These are phyloP conservation scores for Kluyveromyces dobzhanskii DNA, from an alignment of 805 yeast species.

Conservation along the genomic window DNA sequence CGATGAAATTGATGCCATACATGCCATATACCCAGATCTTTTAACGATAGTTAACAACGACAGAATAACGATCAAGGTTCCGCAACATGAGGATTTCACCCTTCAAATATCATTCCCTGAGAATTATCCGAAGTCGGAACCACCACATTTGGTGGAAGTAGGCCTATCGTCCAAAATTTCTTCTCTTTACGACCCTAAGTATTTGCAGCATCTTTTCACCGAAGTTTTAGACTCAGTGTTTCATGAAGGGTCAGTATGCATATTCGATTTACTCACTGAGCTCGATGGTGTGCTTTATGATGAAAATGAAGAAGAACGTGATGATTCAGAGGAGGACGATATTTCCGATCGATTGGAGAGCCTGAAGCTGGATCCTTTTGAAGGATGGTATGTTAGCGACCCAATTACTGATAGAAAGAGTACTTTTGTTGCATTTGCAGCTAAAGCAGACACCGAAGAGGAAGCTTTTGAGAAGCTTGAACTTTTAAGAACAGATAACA, in stretches of 20 bases:
- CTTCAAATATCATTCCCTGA: slow-evolving; percentile 68
- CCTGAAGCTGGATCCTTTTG: slow-evolving; percentile 37
- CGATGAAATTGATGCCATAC: slow-evolving; percentile 76
- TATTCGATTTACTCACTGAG: slow-evolving; percentile 71
- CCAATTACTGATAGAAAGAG: slow-evolving; percentile 79
- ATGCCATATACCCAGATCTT: slow-evolving; percentile 77
- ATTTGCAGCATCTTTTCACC: slow-evolving; percentile 39
- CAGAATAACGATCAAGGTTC: slow-evolving; percentile 41
- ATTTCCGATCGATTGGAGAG: background rate
- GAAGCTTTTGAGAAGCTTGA: slow-evolving; percentile 53
- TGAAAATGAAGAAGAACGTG: slow-evolving; percentile 13
- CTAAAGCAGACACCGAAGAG: slow-evolving; percentile 51
- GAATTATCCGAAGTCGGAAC: slow-evolving; percentile 52
- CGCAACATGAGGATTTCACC: slow-evolving; percentile 52
- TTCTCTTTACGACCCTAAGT: slow-evolving; percentile 35
- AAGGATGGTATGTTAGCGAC: slow-evolving; percentile 70
- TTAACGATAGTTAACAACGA: slow-evolving; percentile 31
- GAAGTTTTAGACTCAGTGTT: slow-evolving; percentile 48
- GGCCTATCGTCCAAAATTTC: slow-evolving; percentile 26
- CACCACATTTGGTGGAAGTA: slow-evolving; percentile 60
- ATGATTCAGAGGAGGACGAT: slow-evolving; percentile 18
- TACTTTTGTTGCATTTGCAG: slow-evolving; percentile 71
- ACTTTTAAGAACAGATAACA: slow-evolving; percentile 51
- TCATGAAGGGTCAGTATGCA: slow-evolving; percentile 56
- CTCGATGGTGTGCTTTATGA: slow-evolving; percentile 44